A percentile compares a stretch with the other conserved stretches of the same genome.
Conservation (phyloP, 306 rosid genomes). For the Hippophae rhamnoides region DNA sequence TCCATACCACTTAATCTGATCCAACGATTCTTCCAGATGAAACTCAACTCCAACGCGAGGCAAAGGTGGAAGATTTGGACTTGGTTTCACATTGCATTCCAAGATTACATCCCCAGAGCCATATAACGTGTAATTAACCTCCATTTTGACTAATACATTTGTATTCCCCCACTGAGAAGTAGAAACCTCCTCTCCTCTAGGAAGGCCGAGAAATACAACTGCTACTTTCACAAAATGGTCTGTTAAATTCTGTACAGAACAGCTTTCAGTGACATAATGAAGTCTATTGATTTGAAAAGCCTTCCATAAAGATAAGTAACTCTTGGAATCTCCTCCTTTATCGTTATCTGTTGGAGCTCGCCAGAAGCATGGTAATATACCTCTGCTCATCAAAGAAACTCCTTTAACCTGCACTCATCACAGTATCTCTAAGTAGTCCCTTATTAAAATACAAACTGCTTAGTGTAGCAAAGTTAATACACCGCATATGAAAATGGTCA, state of each 20-base stretch:
- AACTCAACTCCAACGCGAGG: slow-evolving; percentile 84
- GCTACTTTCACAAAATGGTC: slow-evolving; percentile 32
- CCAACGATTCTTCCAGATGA: slow-evolving; percentile 56
- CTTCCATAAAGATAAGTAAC: slow-evolving; percentile 75
- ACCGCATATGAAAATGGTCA: too few species aligned
- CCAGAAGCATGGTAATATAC: slow-evolving; percentile 83
- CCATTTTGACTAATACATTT: slow-evolving; percentile 37
- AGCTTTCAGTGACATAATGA: slow-evolving; percentile 47
- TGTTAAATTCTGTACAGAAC: slow-evolving; percentile 33
- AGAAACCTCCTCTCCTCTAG: slow-evolving; percentile 27
- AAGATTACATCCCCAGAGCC: slow-evolving; percentile 75
- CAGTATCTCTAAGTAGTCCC: neutral
- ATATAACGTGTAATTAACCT: slow-evolving; percentile 44
- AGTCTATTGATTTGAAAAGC: slow-evolving; percentile 57
- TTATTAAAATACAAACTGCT: neutral
- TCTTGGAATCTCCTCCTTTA: slow-evolving; percentile 59
- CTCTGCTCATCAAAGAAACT: slow-evolving; percentile 51
- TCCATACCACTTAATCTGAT: slow-evolving; percentile 72
- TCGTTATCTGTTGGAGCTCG: slow-evolving; percentile 90
- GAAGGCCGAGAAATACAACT: slow-evolving; percentile 45
- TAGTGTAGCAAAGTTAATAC: neutral
- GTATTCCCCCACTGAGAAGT: slow-evolving; percentile 21
- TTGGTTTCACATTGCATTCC: slow-evolving; percentile 57
- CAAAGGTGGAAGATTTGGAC: slow-evolving; percentile 71
- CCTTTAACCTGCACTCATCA: slow-evolving; percentile 53